Conservation (phyloP, 768 basidiomycete species). For the Lyophyllum atratum region DNA sequence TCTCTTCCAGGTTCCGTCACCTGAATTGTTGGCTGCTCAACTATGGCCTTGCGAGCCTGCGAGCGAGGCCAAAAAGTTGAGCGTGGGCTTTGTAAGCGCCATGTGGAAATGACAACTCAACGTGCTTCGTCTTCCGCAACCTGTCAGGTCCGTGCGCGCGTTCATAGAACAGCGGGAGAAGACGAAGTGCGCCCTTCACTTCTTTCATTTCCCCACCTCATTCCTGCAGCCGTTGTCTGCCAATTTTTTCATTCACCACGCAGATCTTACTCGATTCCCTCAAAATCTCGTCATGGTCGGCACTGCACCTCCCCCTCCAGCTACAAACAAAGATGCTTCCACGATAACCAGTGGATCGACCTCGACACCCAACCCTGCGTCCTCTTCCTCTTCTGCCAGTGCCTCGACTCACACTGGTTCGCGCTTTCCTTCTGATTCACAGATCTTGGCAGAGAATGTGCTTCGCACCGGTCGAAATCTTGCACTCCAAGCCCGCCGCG, state of each 20-base stretch:
- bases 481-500: neutral
- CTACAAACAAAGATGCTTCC: slow-evolving; percentile 4
- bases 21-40: no score
- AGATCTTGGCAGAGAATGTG: slow-evolving; percentile 2
- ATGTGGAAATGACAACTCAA: neutral
- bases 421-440: neutral
- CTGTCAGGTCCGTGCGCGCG: neutral
- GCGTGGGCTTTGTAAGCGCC: slow-evolving; percentile 14
- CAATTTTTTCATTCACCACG: neutral
- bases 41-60: neutral
- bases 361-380: neutral
- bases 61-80: neutral
- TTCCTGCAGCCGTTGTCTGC: neutral
- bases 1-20: no score
- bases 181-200: neutral
- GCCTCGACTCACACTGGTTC: neutral
- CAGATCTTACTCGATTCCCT: neutral
- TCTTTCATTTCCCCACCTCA: neutral
- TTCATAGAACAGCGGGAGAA: neutral
- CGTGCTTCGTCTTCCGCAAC: neutral
- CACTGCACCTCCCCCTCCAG: slow-evolving; percentile 4
- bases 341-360: neutral
- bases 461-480: neutral
- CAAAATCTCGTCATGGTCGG: slow-evolving; percentile 4
- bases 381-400: neutral